Conservation (phyloP, 768 basidiomycete species). For the Pleurotus tuber-regium region DNA sequence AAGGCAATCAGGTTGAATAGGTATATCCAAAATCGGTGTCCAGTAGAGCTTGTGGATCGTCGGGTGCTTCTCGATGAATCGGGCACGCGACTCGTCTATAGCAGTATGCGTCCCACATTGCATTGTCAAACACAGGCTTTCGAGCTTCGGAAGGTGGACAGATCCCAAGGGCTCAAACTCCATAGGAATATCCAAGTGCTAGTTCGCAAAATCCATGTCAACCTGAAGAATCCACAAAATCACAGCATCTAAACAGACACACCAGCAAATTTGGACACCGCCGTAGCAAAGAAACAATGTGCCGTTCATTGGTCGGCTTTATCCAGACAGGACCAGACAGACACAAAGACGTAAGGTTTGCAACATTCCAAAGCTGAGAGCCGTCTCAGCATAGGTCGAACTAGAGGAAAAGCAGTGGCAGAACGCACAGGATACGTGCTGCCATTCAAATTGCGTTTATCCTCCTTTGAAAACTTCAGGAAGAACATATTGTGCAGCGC, state of each 20-base stretch:
- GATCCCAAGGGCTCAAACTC: slow-evolving; percentile 37
- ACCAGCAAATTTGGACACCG: slow-evolving; percentile 28
- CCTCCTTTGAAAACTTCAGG: slow-evolving; percentile 22
- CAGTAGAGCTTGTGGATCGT: slow-evolving; percentile 44
- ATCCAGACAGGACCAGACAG: slow-evolving; percentile 29
- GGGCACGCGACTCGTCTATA: slow-evolving; percentile 32
- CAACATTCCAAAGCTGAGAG: slow-evolving; percentile 28
- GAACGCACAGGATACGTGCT: slow-evolving; percentile 36
- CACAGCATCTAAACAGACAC: too few relatives aligned
- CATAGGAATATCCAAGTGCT: slow-evolving; percentile 46
- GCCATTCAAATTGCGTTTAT: too few relatives aligned
- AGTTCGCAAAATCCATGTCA: background rate
- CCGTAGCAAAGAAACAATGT: slow-evolving; percentile 26
- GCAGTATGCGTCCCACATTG: slow-evolving; percentile 35
- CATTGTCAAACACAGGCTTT: slow-evolving; percentile 37
- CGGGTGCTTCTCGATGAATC: slow-evolving; percentile 44
- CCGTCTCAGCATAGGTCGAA: background rate
- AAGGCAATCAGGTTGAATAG: slow-evolving; percentile 33
- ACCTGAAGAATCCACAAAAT: too few relatives aligned
- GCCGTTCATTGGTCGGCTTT: slow-evolving; percentile 18
- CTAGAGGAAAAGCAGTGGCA: background rate
- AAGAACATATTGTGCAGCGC: slow-evolving; percentile 36
- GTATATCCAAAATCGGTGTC: slow-evolving; percentile 36
- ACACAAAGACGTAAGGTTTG: slow-evolving; percentile 24
- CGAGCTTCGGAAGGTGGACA: slow-evolving; percentile 38